phyloP scores from a whole-genome alignment of 2,329 filamentous ascomycete genomes.

The Pseudocercospora musae region DNA sequence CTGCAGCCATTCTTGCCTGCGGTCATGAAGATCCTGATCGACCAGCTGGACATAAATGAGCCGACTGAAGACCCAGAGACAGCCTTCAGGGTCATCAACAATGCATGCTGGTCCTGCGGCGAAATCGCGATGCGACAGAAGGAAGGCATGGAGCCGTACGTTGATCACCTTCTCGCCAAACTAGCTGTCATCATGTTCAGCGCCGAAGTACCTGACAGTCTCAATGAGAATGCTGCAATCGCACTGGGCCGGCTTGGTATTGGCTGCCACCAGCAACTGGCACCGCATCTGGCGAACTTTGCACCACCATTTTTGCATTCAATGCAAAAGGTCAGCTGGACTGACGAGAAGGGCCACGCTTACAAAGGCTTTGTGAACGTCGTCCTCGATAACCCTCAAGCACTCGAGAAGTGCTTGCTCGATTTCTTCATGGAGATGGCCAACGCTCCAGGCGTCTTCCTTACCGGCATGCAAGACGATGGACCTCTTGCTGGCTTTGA shows the following conservation, averaged over 20 bases:
- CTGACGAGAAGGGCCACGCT: slow-evolving; percentile 90
- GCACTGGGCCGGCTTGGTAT: slow-evolving; percentile 84
- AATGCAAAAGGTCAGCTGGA: slow-evolving; percentile 81
- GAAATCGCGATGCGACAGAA: slow-evolving; percentile 83
- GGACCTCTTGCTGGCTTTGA: slow-evolving; percentile 69
- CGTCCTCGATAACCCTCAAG: slow-evolving; percentile 80
- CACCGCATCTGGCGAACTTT: slow-evolving; percentile 74
- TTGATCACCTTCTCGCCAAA: slow-evolving; percentile 71
- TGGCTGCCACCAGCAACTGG: slow-evolving; percentile 70
- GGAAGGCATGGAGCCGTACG: slow-evolving; percentile 69
- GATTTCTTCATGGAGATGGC: slow-evolving; percentile 84
- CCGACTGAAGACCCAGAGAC: slow-evolving; percentile 78
- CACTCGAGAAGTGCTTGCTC: slow-evolving; percentile 81
- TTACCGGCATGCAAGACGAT: slow-evolving; percentile 58
- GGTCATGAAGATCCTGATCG: slow-evolving; percentile 77
- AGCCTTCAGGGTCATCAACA: slow-evolving; percentile 91
- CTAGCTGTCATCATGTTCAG: slow-evolving; percentile 82
- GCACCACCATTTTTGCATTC: slow-evolving; percentile 76
- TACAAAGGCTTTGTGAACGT: slow-evolving; percentile 86
- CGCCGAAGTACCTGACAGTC: slow-evolving; percentile 76
- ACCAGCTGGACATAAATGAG: slow-evolving; percentile 71
- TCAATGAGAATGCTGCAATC: slow-evolving; percentile 92
- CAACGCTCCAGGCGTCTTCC: slow-evolving; percentile 57
- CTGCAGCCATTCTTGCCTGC: slow-evolving; percentile 69
- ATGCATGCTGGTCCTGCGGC: slow-evolving; percentile 94